A percentile compares a stretch with the other conserved stretches of the same genome.
Evolutionary conservation across 1,284 basidiomycete genomes (phyloP).

Genomic region (Megacollybia platyphylla): DNA sequence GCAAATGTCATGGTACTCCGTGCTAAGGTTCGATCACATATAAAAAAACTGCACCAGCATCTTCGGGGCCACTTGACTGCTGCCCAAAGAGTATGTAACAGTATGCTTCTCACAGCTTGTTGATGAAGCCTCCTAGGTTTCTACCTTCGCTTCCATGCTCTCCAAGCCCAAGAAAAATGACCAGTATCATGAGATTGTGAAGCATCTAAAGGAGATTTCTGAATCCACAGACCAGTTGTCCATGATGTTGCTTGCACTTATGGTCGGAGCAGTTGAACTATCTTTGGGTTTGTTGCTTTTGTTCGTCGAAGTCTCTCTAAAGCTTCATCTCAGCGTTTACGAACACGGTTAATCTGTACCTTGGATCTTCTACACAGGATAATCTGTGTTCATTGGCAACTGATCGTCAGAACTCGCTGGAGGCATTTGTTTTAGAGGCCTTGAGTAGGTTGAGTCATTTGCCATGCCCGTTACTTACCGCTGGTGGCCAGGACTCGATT

Average conservation of each 20-base stretch:
- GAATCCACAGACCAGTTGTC: conserved; percentile 45
- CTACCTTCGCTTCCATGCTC: conserved; percentile 19
- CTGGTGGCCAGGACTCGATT: conserved; percentile 24
- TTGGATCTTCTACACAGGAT: conserved; percentile 31
- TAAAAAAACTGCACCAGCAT: conserved; percentile 37
- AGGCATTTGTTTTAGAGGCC: conserved; percentile 52
- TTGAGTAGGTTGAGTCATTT: conserved; percentile 33
- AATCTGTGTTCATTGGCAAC: conserved; percentile 24
- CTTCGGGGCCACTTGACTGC: conserved; percentile 36
- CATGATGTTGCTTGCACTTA: conserved; percentile 58
- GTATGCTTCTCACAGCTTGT: neutral
- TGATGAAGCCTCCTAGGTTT: neutral
- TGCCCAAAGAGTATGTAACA: conserved; percentile 11
- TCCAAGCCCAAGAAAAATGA: conserved; percentile 30
- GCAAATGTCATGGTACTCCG: conserved; percentile 42
- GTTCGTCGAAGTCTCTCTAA: conserved; percentile 1
- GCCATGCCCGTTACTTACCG: no score
- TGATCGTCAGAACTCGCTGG: conserved; percentile 24
- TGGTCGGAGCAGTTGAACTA: conserved; percentile 58
- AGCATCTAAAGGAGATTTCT: conserved; percentile 41
- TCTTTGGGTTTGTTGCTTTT: conserved; percentile 36
- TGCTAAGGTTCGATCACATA: conserved; percentile 33
- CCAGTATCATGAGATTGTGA: conserved; percentile 34
- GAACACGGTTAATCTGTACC: conserved; percentile 42
- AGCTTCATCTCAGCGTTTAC: conserved; percentile 18